These are phyloP conservation scores for Pleodorina starrii DNA, from an alignment of 139 green algal genomes.

Conservation along the genomic window DNA sequence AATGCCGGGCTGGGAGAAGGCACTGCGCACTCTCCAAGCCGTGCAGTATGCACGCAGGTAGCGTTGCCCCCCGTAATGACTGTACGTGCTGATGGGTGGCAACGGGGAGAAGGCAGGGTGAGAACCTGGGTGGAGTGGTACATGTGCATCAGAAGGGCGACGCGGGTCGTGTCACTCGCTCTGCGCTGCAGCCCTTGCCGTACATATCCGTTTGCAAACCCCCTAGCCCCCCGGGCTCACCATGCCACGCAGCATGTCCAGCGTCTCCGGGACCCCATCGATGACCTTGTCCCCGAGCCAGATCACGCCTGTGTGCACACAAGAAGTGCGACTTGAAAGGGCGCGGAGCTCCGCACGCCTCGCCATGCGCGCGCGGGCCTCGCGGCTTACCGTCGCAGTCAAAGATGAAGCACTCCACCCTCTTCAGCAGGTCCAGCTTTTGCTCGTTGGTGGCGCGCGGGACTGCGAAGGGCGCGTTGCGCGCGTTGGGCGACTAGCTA, in stretches of 20 bases:
- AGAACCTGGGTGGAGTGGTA: no score
- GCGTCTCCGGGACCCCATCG: slow-evolving; percentile 96
- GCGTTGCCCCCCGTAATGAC: no score
- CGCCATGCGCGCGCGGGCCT: background rate
- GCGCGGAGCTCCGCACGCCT: background rate
- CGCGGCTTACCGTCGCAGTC: slow-evolving; percentile 95
- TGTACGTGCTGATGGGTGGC: no score
- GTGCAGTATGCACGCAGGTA: no score
- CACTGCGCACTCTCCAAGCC: no score
- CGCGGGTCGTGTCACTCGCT: no score
- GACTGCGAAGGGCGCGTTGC: background rate
- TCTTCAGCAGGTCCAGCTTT: slow-evolving; percentile 87
- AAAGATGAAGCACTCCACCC: slow-evolving; percentile 98
- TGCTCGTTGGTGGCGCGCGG: slow-evolving; percentile 73
- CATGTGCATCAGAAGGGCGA: no score
- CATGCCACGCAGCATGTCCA: slow-evolving; percentile 90
- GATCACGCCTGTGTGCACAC: slow-evolving; percentile 85
- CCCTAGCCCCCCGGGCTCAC: slow-evolving; percentile 64
- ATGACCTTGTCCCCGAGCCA: slow-evolving; percentile 98
- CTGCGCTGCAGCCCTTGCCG: background rate
- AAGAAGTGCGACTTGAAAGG: background rate
- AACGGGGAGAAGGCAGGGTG: no score
- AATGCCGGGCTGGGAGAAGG: no score
- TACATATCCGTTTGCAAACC: background rate
- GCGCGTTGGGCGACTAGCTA: background rate